These are phyloP conservation scores for Guillardia theta DNA, from an alignment of 78 protist species.

Conservation along the genomic window DNA sequence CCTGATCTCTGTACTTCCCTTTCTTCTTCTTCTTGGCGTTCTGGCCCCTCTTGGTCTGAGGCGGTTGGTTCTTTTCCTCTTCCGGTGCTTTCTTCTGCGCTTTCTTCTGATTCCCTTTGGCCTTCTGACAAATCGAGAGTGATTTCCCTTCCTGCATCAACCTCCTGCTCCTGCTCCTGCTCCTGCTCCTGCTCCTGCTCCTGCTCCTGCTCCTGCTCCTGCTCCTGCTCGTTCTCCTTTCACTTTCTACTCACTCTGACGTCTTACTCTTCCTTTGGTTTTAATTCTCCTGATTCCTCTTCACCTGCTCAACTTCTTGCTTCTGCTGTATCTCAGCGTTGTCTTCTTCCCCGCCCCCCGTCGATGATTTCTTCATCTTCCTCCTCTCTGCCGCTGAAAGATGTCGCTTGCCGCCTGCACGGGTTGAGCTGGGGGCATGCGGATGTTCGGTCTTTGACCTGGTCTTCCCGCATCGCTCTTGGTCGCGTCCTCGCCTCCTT, in stretches of 20 bases:
- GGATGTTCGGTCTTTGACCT: neutral
- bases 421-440: neutral
- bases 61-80: too few species aligned
- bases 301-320: neutral
- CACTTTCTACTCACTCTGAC: neutral
- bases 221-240: neutral
- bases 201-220: neutral
- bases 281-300: neutral
- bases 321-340: neutral
- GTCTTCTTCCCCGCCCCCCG: neutral
- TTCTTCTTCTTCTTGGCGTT: slow-evolving; percentile 81
- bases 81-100: too few species aligned
- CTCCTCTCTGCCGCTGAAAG: neutral
- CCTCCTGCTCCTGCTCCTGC: slow-evolving; percentile 7
- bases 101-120: too few species aligned
- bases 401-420: neutral
- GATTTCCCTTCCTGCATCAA: too few species aligned
- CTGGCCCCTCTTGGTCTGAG: slow-evolving; percentile 59
- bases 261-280: neutral
- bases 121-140: too few species aligned
- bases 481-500: neutral
- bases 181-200: neutral
- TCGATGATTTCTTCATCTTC: slow-evolving; percentile 47
- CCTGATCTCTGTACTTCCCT: slow-evolving; percentile 81
- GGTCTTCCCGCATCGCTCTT: neutral